Evolutionary conservation across 176 grass and related monocot species (phyloP).

Genomic region (Carex pumila): DNA sequence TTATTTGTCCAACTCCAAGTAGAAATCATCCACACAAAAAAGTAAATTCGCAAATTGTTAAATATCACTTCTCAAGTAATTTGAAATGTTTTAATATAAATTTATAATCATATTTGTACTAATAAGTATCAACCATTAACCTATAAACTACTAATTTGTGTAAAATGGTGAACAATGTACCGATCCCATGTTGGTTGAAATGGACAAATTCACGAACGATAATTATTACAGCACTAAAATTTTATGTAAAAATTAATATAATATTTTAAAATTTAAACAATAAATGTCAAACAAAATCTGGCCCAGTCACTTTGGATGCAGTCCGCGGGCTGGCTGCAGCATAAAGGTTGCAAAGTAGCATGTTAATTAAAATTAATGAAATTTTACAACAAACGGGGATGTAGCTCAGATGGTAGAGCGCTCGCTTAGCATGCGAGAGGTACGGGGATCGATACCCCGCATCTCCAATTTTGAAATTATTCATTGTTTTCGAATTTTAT

Average conservation of each 20-base stretch:
- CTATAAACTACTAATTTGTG: no score
- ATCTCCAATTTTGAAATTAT: conserved; percentile 40
- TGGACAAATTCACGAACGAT: no score
- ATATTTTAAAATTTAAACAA: no score
- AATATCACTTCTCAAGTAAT: not conserved
- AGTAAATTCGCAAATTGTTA: not conserved
- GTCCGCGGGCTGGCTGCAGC: no score
- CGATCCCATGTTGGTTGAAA: no score
- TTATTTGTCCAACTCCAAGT: not conserved
- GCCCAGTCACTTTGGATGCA: no score
- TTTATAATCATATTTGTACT: not conserved
- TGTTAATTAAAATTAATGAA: no score
- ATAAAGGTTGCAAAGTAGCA: no score
- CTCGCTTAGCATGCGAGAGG: conserved; percentile 99
- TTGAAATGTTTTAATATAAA: not conserved
- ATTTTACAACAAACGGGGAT: conserved; percentile 26
- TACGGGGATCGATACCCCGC: conserved; percentile 91
- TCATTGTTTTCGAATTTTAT: no score
- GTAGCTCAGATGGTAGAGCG: conserved; percentile 99
- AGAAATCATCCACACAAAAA: not conserved
- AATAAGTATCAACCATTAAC: not conserved
- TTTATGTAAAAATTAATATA: no score
- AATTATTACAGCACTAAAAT: no score
- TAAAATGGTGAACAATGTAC: not conserved
- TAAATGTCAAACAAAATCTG: no score